Conservation (phyloP, 306 rosid genomes). For the Elaeagnus macrophylla region DNA sequence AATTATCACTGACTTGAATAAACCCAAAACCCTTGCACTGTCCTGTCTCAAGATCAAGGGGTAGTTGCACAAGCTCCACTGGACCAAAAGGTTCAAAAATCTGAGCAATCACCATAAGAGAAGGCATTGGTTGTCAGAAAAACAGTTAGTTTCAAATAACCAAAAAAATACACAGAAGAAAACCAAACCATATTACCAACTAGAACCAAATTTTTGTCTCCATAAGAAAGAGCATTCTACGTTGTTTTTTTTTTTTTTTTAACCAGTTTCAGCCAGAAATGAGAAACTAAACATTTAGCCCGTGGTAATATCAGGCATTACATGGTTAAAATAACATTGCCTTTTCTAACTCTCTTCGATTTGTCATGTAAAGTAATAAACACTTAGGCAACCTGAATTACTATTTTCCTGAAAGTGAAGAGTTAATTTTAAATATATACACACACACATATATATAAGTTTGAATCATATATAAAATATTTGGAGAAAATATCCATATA, state of each 20-base stretch:
- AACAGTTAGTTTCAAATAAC: neutral
- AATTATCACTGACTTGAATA: conserved; percentile 66
- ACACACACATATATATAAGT: no score
- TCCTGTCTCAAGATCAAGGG: conserved; percentile 89
- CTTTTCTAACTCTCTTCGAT: no score
- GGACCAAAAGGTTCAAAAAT: conserved; percentile 98
- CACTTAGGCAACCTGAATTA: no score
- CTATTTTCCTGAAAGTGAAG: no score
- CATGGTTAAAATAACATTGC: no score
- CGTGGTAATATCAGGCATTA: no score
- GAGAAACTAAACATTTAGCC: neutral
- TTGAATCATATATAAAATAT: no score
- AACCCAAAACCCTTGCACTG: conserved; percentile 99
- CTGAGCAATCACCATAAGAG: conserved; percentile 30
- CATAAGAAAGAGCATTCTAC: neutral
- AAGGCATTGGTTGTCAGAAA: conserved; percentile 7
- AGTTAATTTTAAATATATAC: no score
- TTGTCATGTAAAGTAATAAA: no score
- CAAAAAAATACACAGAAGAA: neutral
- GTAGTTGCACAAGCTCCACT: conserved; percentile 87
- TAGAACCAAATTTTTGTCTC: neutral
- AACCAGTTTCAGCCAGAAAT: neutral
- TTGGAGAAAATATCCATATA: no score
- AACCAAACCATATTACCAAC: neutral
- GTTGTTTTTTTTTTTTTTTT: no score